Conservation (phyloP, 305 asterid species). For the Fraxinus dipetala region DNA sequence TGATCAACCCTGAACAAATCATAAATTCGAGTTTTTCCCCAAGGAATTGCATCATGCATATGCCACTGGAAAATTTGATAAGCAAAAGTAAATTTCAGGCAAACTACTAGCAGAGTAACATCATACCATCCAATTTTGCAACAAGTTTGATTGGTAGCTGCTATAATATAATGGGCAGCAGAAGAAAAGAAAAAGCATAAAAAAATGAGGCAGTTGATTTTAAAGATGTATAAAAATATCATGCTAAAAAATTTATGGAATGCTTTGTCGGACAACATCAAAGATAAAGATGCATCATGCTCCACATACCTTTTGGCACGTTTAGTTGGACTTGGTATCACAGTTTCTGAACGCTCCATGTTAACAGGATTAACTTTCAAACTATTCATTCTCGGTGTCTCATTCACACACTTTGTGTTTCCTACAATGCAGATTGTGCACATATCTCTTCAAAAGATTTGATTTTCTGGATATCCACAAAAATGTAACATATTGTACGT, state of each 20-base stretch:
- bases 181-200: slow-evolving; percentile 1
- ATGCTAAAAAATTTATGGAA: neutral
- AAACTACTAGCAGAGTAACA: neutral
- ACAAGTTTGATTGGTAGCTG: slow-evolving; percentile 6
- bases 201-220: neutral
- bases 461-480: slow-evolving; percentile 3
- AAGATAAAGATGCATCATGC: slow-evolving; percentile 18
- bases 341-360: slow-evolving; percentile 40
- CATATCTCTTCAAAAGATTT: neutral
- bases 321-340: slow-evolving; percentile 36
- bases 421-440: slow-evolving; percentile 36
- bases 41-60: slow-evolving; percentile 17
- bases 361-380: slow-evolving; percentile 38
- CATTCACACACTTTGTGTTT: slow-evolving; percentile 26
- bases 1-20: neutral
- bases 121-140: neutral
- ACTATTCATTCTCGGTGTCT: slow-evolving; percentile 35
- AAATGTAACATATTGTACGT: slow-evolving; percentile 7
- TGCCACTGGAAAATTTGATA: slow-evolving; percentile 15
- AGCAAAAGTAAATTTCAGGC: slow-evolving; percentile 7
- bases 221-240: neutral
- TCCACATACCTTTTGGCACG: slow-evolving; percentile 50
- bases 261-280: neutral
- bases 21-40: neutral
- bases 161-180: slow-evolving; percentile 9